These are phyloP conservation scores for Ceratobasidium sp. DNA, from an alignment of 1,284 basidiomycete species.

Conservation along the genomic window DNA sequence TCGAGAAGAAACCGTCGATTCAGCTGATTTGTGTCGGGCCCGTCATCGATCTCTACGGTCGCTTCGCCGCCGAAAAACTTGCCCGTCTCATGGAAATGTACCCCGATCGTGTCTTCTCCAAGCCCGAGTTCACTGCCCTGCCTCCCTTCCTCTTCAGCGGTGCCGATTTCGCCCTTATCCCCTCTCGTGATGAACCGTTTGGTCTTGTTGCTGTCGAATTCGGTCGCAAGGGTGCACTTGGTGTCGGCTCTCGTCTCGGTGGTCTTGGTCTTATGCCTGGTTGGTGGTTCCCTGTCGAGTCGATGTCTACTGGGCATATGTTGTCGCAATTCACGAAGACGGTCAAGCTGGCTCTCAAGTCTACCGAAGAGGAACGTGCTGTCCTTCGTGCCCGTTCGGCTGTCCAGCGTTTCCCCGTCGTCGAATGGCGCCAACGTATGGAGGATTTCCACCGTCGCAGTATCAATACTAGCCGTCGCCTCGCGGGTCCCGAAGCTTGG, in stretches of 20 bases:
- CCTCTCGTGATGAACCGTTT: slow-evolving; percentile 94
- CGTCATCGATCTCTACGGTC: slow-evolving; percentile 92
- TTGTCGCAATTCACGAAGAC: slow-evolving; percentile 94
- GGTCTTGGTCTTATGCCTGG: slow-evolving; percentile 96
- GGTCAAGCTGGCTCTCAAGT: slow-evolving; percentile 91
- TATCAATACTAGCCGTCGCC: slow-evolving; percentile 73
- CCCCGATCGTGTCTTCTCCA: slow-evolving; percentile 90
- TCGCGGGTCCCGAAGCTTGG: slow-evolving; percentile 76
- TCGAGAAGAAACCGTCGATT: slow-evolving; percentile 86
- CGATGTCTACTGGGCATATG: slow-evolving; percentile 90
- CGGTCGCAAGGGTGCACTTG: slow-evolving; percentile 92
- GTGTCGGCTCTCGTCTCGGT: slow-evolving; percentile 91
- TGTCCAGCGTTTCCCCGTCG: slow-evolving; percentile 93
- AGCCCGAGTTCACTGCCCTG: slow-evolving; percentile 93
- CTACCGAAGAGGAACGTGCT: slow-evolving; percentile 87
- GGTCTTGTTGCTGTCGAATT: slow-evolving; percentile 95
- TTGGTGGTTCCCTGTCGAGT: slow-evolving; percentile 98
- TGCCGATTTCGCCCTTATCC: slow-evolving; percentile 93
- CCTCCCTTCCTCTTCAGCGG: slow-evolving; percentile 93
- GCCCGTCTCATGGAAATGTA: slow-evolving; percentile 93
- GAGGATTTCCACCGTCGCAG: slow-evolving; percentile 93
- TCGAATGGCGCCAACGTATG: slow-evolving; percentile 94
- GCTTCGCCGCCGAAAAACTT: slow-evolving; percentile 92
- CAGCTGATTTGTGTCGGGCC: slow-evolving; percentile 91
- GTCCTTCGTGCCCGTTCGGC: slow-evolving; percentile 91